Percentiles rank a stretch among this genome's conserved stretches.
These are phyloP conservation scores for Leccinellum luteum DNA, from an alignment of 768 basidiomycete genomes.

Conservation along the genomic window DNA sequence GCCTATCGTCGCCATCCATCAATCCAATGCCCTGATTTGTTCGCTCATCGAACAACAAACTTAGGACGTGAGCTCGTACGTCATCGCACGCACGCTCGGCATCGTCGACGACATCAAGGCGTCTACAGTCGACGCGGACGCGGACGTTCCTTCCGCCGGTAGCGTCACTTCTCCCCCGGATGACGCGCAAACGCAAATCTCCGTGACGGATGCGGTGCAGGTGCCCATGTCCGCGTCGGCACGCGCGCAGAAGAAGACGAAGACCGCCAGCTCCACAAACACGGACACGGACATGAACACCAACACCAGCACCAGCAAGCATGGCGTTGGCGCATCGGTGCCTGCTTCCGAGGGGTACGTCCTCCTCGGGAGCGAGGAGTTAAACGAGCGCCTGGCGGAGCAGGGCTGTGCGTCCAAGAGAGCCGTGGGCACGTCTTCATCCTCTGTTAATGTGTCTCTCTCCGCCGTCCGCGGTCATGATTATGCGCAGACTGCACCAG, in stretches of 20 bases:
- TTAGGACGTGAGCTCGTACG: slow-evolving; percentile 79
- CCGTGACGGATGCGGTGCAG: not conserved
- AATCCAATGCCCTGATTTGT: not conserved
- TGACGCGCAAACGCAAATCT: not conserved
- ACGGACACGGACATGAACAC: not conserved
- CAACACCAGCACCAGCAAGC: not conserved
- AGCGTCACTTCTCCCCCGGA: not conserved
- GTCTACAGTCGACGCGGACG: slow-evolving; percentile 55
- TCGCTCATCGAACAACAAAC: not conserved
- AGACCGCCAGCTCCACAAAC: not conserved
- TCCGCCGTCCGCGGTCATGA: not conserved
- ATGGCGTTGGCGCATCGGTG: not conserved
- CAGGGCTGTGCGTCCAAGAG: not conserved
- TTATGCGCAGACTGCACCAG: not conserved
- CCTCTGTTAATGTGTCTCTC: not conserved
- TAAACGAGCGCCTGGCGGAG: not conserved
- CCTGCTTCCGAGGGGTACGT: slow-evolving; percentile 8
- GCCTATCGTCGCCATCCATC: not conserved
- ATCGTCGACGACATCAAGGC: slow-evolving; percentile 73
- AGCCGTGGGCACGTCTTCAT: not conserved
- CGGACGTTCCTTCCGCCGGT: not conserved
- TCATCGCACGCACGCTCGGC: slow-evolving; percentile 79
- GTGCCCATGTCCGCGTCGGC: not conserved
- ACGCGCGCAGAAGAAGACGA: not conserved
- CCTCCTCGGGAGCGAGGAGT: slow-evolving; percentile 14